These are phyloP conservation scores for Lunularia cruciata DNA, from an alignment of 225 moss, liverwort and hornwort species.

Conservation along the genomic window DNA sequence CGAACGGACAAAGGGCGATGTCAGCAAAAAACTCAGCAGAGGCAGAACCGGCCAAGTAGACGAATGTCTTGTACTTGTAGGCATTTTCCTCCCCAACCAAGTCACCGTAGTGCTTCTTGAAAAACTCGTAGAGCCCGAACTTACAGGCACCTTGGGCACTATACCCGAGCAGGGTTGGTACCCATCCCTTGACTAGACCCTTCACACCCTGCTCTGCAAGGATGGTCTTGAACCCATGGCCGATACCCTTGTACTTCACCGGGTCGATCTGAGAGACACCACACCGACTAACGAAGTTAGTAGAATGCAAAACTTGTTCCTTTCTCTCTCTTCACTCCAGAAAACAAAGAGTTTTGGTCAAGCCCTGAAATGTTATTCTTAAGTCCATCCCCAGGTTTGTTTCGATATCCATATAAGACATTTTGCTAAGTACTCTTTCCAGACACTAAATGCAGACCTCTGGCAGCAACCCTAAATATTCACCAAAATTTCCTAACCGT, in stretches of 20 bases:
- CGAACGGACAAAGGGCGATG: constrained; percentile 82
- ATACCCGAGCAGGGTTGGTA: constrained; percentile 76
- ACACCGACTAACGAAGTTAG: neutral
- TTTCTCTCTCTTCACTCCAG: too few relatives aligned
- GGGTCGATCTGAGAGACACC: constrained; percentile 64
- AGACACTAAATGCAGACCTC: too few relatives aligned
- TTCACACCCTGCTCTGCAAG: constrained; percentile 55
- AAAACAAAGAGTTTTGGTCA: too few relatives aligned
- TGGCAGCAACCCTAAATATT: too few relatives aligned
- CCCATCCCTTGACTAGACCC: constrained; percentile 82
- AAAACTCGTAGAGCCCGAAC: constrained; percentile 93
- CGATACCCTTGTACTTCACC: constrained; percentile 60
- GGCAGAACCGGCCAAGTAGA: constrained; percentile 74
- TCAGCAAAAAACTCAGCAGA: constrained; percentile 85
- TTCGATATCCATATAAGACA: too few relatives aligned
- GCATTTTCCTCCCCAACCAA: constrained; percentile 64
- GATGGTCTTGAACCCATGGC: constrained; percentile 57
- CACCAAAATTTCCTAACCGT: too few relatives aligned
- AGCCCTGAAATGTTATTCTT: too few relatives aligned
- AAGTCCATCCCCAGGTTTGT: too few relatives aligned
- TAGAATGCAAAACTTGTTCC: too few relatives aligned
- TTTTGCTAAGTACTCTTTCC: too few relatives aligned
- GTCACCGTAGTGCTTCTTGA: constrained; percentile 88
- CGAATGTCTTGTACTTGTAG: constrained; percentile 63
- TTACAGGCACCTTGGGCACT: constrained; percentile 87